phyloP scores from a whole-genome alignment of 441 rosid species.

The Metrosideros polymorpha region DNA sequence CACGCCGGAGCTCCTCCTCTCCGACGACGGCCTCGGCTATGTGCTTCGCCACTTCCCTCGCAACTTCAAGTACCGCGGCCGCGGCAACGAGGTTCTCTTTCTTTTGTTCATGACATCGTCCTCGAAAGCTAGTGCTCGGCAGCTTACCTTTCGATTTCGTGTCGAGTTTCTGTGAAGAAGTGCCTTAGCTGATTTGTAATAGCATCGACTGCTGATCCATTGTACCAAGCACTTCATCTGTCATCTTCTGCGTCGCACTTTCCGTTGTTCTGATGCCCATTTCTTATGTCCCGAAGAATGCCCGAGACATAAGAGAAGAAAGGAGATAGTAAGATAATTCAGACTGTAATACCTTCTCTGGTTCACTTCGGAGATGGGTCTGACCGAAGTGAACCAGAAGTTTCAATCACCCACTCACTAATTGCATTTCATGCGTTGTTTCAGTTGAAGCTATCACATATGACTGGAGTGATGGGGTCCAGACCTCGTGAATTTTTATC shows the following conservation, averaged over 20 bases:
- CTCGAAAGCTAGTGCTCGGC: neutral
- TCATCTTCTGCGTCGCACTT: neutral
- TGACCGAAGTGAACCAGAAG: neutral
- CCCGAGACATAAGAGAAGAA: neutral
- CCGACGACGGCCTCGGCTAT: conserved; percentile 81
- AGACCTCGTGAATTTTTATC: neutral
- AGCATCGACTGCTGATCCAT: neutral
- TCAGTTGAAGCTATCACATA: neutral
- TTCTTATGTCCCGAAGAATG: neutral
- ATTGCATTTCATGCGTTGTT: neutral
- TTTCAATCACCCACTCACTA: neutral
- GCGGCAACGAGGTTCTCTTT: conserved; percentile 61
- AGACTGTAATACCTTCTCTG: neutral
- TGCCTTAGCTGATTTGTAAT: neutral
- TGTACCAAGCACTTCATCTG: neutral
- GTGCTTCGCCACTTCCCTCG: conserved; percentile 85
- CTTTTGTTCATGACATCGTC: neutral
- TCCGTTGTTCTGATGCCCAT: neutral
- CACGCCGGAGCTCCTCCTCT: conserved; percentile 69
- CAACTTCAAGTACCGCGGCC: conserved; percentile 67
- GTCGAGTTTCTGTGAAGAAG: neutral
- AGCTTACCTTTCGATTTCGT: neutral
- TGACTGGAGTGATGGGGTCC: neutral
- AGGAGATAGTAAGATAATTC: neutral
- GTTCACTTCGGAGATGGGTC: neutral